phyloP scores from a whole-genome alignment of 805 yeast genomes.

The Yarrowia sp. region DNA sequence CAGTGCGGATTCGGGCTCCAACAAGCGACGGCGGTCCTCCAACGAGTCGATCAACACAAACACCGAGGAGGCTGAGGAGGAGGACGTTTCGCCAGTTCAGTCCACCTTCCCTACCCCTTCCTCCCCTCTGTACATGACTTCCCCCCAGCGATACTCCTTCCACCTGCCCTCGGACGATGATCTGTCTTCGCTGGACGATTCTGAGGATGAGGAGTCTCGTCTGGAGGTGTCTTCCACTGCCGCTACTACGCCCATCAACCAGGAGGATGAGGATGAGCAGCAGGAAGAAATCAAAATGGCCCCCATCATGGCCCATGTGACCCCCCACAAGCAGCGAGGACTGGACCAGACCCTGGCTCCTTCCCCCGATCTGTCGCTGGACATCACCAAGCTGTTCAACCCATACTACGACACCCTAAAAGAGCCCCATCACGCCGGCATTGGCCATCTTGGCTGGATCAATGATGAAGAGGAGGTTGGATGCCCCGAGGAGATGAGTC shows the following conservation, averaged over 20 bases:
- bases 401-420: slow-evolving; percentile 29
- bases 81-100: slow-evolving; percentile 6
- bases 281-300: slow-evolving; percentile 14
- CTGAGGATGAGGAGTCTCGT: slow-evolving; percentile 28
- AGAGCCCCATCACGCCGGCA: slow-evolving; percentile 1
- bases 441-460: slow-evolving; percentile 36
- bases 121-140: slow-evolving; percentile 30
- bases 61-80: slow-evolving; percentile 24
- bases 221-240: slow-evolving; percentile 34
- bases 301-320: neutral
- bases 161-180: slow-evolving; percentile 31
- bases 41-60: slow-evolving; percentile 13
- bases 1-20: slow-evolving; percentile 1
- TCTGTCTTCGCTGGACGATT: slow-evolving; percentile 29
- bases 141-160: slow-evolving; percentile 29
- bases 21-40: slow-evolving; percentile 17
- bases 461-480: slow-evolving; percentile 36
- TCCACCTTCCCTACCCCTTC: slow-evolving; percentile 26
- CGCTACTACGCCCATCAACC: slow-evolving; percentile 26
- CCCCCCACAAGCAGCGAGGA: slow-evolving; percentile 10
- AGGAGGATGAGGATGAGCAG: slow-evolving; percentile 18
- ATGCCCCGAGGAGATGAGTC: slow-evolving; percentile 35
- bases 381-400: slow-evolving; percentile 35
- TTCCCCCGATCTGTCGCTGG: slow-evolving; percentile 15
- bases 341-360: slow-evolving; percentile 29